Percentiles rank a stretch among this genome's conserved stretches.
Conservation (phyloP, 345 rosid genomes). For the Brassica nigra region DNA sequence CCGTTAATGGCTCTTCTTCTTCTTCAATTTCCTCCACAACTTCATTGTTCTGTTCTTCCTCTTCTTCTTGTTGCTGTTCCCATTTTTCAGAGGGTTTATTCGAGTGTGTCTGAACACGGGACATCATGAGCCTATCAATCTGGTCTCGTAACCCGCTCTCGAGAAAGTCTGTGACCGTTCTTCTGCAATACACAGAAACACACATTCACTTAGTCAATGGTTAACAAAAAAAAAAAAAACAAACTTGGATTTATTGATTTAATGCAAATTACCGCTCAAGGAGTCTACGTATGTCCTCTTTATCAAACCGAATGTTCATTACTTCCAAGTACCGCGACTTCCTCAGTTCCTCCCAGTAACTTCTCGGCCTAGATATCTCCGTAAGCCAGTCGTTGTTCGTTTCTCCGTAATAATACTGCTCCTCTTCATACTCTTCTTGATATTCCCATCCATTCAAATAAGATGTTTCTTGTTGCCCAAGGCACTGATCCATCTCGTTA, state of each 20-base stretch:
- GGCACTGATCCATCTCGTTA: background rate
- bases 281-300: background rate
- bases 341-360: background rate
- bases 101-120: slow-evolving; percentile 36
- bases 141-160: background rate
- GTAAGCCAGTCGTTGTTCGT: background rate
- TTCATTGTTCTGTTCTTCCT: slow-evolving; percentile 18
- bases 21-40: slow-evolving; percentile 6
- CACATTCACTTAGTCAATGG: background rate
- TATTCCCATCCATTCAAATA: slow-evolving; percentile 13
- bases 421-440: background rate
- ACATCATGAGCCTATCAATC: background rate
- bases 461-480: background rate
- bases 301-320: background rate
- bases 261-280: background rate
- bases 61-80: slow-evolving; percentile 29
- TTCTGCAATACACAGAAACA: background rate
- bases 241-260: background rate
- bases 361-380: background rate
- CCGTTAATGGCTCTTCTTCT: slow-evolving; percentile 16
- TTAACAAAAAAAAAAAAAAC: background rate
- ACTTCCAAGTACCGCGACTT: background rate
- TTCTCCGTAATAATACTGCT: background rate
- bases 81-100: slow-evolving; percentile 34
- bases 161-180: background rate